Conservation (phyloP, 2,329 filamentous ascomycete genomes). For the Arthrobotrys conoides region DNA sequence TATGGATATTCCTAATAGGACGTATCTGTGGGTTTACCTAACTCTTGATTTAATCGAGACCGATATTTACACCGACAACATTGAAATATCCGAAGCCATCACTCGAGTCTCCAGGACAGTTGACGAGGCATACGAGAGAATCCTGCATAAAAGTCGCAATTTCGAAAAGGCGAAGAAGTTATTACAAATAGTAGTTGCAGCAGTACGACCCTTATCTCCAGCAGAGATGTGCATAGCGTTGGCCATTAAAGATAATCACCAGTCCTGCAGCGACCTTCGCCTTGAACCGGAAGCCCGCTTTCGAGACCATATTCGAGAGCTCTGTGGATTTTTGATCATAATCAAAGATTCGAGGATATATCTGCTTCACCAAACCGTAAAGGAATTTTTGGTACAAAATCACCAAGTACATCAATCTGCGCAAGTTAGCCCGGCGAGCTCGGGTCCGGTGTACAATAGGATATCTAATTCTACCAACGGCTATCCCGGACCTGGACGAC, state of each 20-base stretch:
- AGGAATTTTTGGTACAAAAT: slow-evolving; percentile 39
- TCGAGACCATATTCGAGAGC: slow-evolving; percentile 15
- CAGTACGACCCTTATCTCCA: slow-evolving; percentile 19
- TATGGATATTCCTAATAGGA: slow-evolving; percentile 16
- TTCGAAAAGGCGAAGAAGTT: slow-evolving; percentile 5
- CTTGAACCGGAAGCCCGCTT: slow-evolving; percentile 20
- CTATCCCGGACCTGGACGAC: background rate
- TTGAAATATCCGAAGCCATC: slow-evolving; percentile 17
- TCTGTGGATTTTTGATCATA: slow-evolving; percentile 55
- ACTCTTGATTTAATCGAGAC: slow-evolving; percentile 24
- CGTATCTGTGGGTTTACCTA: slow-evolving; percentile 30
- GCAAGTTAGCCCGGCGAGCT: background rate
- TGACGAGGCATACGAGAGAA: slow-evolving; percentile 29
- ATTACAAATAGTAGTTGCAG: slow-evolving; percentile 11
- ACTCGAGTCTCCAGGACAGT: slow-evolving; percentile 2
- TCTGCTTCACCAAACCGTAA: slow-evolving; percentile 54
- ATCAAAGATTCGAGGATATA: slow-evolving; percentile 49
- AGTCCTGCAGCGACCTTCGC: slow-evolving; percentile 14
- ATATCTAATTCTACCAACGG: background rate
- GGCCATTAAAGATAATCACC: slow-evolving; percentile 18
- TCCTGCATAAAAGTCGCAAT: slow-evolving; percentile 22
- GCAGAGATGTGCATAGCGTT: slow-evolving; percentile 34
- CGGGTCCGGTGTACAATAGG: background rate
- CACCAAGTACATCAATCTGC: background rate
- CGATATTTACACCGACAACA: slow-evolving; percentile 23